Percentiles rank a stretch among this genome's conserved stretches.
phyloP scores from a whole-genome alignment of 768 basidiomycete species.

The Suillus fuscotomentosus region DNA sequence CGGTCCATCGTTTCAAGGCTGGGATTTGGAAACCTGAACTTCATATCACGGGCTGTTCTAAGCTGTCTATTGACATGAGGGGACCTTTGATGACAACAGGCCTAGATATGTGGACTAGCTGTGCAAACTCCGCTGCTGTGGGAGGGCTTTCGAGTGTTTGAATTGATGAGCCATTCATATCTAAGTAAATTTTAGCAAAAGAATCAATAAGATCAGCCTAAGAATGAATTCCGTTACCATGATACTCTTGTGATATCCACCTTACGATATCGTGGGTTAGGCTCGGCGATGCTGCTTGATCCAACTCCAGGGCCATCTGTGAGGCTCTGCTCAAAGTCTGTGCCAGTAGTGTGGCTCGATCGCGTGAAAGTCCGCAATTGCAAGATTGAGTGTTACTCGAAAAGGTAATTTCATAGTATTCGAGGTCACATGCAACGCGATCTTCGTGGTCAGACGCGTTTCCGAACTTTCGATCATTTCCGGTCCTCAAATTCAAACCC shows the following conservation, averaged over 20 bases:
- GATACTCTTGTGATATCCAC: conserved; percentile 41
- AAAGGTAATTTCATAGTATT: not conserved
- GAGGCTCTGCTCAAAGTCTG: not conserved
- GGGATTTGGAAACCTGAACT: conserved; percentile 47
- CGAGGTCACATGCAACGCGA: conserved; percentile 1
- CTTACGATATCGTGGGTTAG: conserved; percentile 18
- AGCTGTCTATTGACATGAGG: not conserved
- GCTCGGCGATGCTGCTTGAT: not conserved
- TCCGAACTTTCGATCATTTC: conserved; percentile 23
- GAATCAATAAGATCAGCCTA: not conserved
- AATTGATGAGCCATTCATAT: conserved; percentile 56
- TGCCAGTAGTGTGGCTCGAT: not conserved
- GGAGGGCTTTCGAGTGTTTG: conserved; percentile 55
- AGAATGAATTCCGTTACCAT: conserved; percentile 17
- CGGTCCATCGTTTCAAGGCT: conserved; percentile 58
- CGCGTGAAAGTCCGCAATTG: not conserved
- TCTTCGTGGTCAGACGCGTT: conserved; percentile 10
- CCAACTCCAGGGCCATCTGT: not conserved
- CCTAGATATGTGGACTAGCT: conserved; percentile 64
- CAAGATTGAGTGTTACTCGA: not conserved
- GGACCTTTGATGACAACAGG: conserved; percentile 74
- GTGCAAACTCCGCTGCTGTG: conserved; percentile 64
- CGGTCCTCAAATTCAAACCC: not conserved
- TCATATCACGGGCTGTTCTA: not conserved
- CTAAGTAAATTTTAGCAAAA: conserved; percentile 29